Conservation (phyloP, 2,329 filamentous ascomycete genomes). For the Pseudohalonectria lignicola region DNA sequence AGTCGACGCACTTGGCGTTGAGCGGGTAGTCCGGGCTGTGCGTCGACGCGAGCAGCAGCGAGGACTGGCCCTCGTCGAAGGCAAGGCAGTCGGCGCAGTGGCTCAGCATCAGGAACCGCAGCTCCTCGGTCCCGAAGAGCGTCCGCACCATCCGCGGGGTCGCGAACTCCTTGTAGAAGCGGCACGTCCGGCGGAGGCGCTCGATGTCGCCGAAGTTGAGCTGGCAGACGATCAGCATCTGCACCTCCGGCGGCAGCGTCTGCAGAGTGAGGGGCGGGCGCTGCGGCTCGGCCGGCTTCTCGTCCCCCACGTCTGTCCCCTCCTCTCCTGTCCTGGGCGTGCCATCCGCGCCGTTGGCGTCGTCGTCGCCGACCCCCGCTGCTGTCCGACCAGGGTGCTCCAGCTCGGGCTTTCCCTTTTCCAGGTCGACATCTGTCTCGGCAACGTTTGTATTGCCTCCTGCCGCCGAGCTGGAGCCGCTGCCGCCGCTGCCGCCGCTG, state of each 20-base stretch:
- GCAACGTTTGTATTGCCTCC: background rate
- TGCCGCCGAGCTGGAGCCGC: background rate
- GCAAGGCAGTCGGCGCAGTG: constrained; percentile 28
- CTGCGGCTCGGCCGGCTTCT: background rate
- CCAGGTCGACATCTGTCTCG: background rate
- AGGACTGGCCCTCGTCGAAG: constrained; percentile 17
- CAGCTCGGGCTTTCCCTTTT: background rate
- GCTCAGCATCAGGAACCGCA: constrained; percentile 18
- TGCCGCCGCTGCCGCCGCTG: background rate
- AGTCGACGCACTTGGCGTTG: constrained; percentile 26
- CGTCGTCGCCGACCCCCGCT: background rate
- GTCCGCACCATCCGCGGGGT: constrained; percentile 21
- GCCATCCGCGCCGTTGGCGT: background rate
- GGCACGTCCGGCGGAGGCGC: constrained; percentile 28
- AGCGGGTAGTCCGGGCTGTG: constrained; percentile 22
- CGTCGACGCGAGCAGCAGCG: constrained; percentile 20
- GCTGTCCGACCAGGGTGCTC: background rate
- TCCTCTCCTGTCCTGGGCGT: background rate
- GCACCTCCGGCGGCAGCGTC: constrained; percentile 28
- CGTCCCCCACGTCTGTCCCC: background rate
- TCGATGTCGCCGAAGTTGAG: constrained; percentile 31
- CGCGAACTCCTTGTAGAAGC: constrained; percentile 21
- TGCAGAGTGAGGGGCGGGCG: constrained; percentile 13
- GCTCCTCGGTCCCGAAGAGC: constrained; percentile 21
- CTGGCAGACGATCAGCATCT: constrained; percentile 25